phyloP scores from a whole-genome alignment of 1,284 basidiomycete genomes.

The Ceratorhiza oryzae-sativae region DNA sequence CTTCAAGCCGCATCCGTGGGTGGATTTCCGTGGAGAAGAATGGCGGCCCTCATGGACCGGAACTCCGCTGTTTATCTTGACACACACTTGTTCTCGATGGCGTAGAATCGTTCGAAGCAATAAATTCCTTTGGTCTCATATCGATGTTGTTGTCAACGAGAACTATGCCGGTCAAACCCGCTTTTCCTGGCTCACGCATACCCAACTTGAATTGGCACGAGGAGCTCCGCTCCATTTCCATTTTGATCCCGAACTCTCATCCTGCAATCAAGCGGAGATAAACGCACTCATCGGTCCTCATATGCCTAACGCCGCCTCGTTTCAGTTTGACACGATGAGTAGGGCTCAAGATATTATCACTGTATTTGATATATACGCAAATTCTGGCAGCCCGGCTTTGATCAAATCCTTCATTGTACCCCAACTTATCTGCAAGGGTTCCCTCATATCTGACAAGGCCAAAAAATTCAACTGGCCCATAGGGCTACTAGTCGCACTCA shows the following conservation, averaged over 20 bases:
- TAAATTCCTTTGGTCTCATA: not conserved
- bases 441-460: not conserved
- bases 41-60: not conserved
- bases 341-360: not conserved
- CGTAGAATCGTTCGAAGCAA: not conserved
- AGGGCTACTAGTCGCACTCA: not conserved
- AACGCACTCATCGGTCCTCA: not conserved
- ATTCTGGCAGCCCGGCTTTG: not conserved
- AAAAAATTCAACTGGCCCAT: not conserved
- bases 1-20: too few relatives aligned
- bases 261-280: not conserved
- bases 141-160: not conserved
- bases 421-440: not conserved
- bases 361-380: not conserved
- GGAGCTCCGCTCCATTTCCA: not conserved
- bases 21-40: too few relatives aligned
- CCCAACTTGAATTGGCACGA: not conserved
- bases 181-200: not conserved
- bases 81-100: not conserved
- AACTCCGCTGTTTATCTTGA: not conserved
- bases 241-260: not conserved
- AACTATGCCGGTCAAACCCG: not conserved
- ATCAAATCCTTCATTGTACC: not conserved
- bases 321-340: not conserved
- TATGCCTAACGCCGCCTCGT: not conserved